Evolutionary conservation across 2,329 filamentous ascomycete genomes (phyloP), one percentile per base, ranked within the genome.

Genomic region (Exophiala sideris): DNA sequence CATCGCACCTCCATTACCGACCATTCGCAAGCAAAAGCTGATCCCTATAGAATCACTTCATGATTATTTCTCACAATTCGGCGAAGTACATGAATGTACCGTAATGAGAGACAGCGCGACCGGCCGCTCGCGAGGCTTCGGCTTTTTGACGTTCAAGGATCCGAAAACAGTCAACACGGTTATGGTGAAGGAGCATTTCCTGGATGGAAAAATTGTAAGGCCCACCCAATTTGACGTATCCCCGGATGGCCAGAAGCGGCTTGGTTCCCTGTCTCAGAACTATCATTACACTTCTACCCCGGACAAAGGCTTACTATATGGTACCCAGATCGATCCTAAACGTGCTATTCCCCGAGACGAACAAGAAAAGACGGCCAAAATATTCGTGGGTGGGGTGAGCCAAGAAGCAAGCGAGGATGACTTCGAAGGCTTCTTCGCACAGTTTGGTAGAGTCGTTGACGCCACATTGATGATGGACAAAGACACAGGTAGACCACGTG

Each of bases 381-480:
- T 99, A 64, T 99, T 99, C 65, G 94, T 99, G 18, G 94, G 94
- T 32, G 94, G 94, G 67, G 94, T 99, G 52, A 95, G 89, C 71
- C 94, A 97, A 74, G 94, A 99, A 67, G 94, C 92, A 0, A 96
- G 90, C 1, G 94, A 99, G 67, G 86, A 91, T 58, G 91, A 97
- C 69, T 99, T 99, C 71, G 91, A 90, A 68, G 87, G 94, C 56
- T 99, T 96, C 74, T 99, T 99, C 75, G 90, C 88, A 67, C 89
- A 96, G 67, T 99, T 97, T 66, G 94, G 94, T 24, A 86, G 92
- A 57, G 94, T 99, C 16, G 87, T 99, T 36, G 94, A 99, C 73
- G 94, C 94, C 1, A 99, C 94, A 0, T 83, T 99, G 2, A 99
- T 99, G 94, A 99, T 99, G 85, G 94, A 99, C 71, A 99, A 99